Percentiles rank a stretch among this genome's conserved stretches.
These are phyloP conservation scores for Phaeophleospora eucalypticola DNA, from an alignment of 2,329 filamentous ascomycete species.

Conservation along the genomic window DNA sequence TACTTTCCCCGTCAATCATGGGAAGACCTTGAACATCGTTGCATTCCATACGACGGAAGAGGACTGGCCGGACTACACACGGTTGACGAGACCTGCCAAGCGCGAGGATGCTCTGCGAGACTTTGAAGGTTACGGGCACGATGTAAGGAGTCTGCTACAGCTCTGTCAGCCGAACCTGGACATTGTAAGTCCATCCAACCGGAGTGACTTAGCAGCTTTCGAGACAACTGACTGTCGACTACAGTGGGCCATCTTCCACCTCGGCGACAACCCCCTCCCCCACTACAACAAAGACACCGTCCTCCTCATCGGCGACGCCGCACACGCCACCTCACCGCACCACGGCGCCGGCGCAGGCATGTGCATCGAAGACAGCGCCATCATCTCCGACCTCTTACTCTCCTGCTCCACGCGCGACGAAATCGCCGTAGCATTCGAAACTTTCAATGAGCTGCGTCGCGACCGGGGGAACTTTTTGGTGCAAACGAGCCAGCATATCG, in stretches of 20 bases:
- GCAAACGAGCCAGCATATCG: constrained; percentile 36
- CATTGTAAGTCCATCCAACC: constrained; percentile 14
- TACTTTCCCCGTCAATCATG: constrained; percentile 49
- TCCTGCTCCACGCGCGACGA: constrained; percentile 19
- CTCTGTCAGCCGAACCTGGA: constrained; percentile 24
- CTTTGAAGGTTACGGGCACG: constrained; percentile 23
- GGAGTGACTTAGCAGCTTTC: too few relatives aligned
- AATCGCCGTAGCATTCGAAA: constrained; percentile 36
- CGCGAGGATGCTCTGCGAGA: constrained; percentile 24
- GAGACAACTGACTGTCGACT: too few relatives aligned
- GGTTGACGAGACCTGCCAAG: constrained; percentile 21
- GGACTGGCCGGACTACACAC: constrained; percentile 24
- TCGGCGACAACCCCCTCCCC: constrained; percentile 34
- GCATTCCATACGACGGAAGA: constrained; percentile 23
- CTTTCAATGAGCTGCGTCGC: constrained; percentile 38
- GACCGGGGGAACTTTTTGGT: constrained; percentile 46
- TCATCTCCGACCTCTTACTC: constrained; percentile 27
- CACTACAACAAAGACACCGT: constrained; percentile 35
- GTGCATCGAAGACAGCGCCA: constrained; percentile 29
- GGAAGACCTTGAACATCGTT: constrained; percentile 27
- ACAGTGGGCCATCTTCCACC: constrained; percentile 42
- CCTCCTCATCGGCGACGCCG: constrained; percentile 38
- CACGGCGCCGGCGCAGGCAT: constrained; percentile 36
- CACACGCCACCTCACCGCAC: constrained; percentile 42
- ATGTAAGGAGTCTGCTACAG: constrained; percentile 23